Evolutionary conservation across 495 filamentous ascomycete genomes (phyloP), one percentile per base, ranked within the genome.

Genomic region (Tuber indicum): DNA sequence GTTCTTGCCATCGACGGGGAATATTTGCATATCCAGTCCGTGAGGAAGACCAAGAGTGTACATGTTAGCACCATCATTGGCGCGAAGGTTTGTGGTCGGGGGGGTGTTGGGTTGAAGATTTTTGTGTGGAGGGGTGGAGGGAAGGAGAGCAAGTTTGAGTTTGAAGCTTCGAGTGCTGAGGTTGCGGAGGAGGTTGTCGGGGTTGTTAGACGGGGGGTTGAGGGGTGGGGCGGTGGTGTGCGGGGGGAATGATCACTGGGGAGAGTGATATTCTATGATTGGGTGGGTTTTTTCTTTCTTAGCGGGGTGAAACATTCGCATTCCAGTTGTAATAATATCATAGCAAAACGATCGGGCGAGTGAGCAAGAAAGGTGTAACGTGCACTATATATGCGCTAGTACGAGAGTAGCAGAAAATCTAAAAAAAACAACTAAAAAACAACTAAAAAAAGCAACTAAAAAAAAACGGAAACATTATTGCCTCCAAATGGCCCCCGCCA

Each of bases 21-120:
- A 83, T 97, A 97, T 81, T 89, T 99, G 83, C 95, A 98, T 84
- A 94, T 98, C 79, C 91, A 97, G 87, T 94, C 96, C 4, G 75
- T 23, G 16, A 87, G 85, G 41, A 98, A 97, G 85, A 93, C 92
- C n/a, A 94, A 93, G 19, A 94, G 93, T 47, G 92, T 98, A 72
- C 93, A 94, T 75, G 97, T 98, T 84, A 92, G 91, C 78, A 94
- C 93, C 78, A 93, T 98, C 76, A 90, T 98, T n/a, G 95, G 95
- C 7, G 96, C 93, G 84, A 98, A 97, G 85, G 93, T 97, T 71
- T 94, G 91, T 73, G 87, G 93, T 36, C 91, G 93, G 81, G 95
- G 97, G 84, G 94, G 95, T 12, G 94, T 92, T 82, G 92, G 92
- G 81, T 97, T 99, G 85, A 92, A 96, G 74, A 79, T 82, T 72